Base-by-base conservation (phyloP, 768 basidiomycete species). In the Krasilnikovozyma curviuscula region DNA sequence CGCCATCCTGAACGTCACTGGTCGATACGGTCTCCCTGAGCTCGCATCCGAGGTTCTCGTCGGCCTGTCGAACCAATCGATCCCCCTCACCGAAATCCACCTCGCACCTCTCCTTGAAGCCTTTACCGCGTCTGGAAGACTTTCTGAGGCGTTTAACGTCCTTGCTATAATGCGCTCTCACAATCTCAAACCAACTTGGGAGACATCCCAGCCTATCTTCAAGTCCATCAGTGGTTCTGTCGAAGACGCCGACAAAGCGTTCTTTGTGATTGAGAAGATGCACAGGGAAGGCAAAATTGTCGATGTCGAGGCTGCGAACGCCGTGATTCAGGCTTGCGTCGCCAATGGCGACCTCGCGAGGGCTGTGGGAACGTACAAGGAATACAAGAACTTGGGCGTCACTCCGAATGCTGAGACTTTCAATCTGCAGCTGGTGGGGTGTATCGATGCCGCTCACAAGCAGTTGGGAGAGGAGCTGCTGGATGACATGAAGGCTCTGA, bases 71-170 rank as follows among this genome's bases (percentile, higher is more conserved):
- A 69, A 73, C 65, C 59, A 69, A 57, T n/a, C n/a, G n/a, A n/a
- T n/a, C n/a, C n/a, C n/a, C n/a, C n/a, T n/a, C n/a, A n/a, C n/a
- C n/a, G 84, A 86, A 59, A 65, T 79, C 57, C 85, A 89, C 59
- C 75, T 83, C 55, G 74, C 80, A 1, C 75, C 83, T 3, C 64
- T 86, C 19, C 66, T 88, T 27, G 80, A 85, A 58, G 76, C 83
- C 0, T 76, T 79, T 56, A 74, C 73, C 61, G 71, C 67, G 13
- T 70, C 68, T 24, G 67, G 68, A 1, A 68, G 74, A 35, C 56
- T 83, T 35, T 70, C 73, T 43, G 75, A 81, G 29, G 83, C 81
- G 0, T 63, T 88, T 42, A 59, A 67, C 29, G 68, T 72, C 14
- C 64, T 86, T 29, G 60, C 69, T 18, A 62, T 73, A 46, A 78